Evolutionary conservation across 2,329 filamentous ascomycete genomes (phyloP), one percentile per base, ranked within the genome.

Genomic region (Colletotrichum tanaceti): DNA sequence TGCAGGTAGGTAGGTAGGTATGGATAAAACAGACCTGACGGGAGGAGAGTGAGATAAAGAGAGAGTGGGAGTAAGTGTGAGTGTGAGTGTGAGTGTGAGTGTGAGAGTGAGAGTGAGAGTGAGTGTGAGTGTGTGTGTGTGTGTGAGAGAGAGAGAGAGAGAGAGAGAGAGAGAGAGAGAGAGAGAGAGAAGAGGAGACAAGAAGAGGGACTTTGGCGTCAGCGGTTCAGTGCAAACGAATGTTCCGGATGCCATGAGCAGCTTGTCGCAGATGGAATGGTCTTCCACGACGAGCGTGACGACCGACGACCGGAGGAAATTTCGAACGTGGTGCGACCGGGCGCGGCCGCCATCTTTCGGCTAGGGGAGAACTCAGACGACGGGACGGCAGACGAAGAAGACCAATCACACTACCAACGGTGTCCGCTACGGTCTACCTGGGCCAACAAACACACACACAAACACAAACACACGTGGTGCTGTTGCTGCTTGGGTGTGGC

Each of bases 261-360:
- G 57, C 1, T 20, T 32, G 39, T 67, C 59, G 59, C 53, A 68
- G 60, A 68, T 58, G 22, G 6, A 35, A 47, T 47, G 52, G 46
- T 39, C 20, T 20, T 44, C 10, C 28, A 6, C 5, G 28, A n/a
- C 28, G 20, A 52, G 10, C 47, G n/a, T n/a, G n/a, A n/a, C 14
- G 18, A 20, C 20, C n/a, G n/a, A n/a, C n/a, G n/a, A n/a, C n/a
- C n/a, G 28, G 38, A 11, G 20, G 20, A 16, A 11, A n/a, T n/a
- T 24, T 20, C 32, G 22, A 4, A 11, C 20, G 16, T 47, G 47
- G 63, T 53, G 44, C 16, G n/a, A 22, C 18, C 59, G 44, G 53
- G 28, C 28, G 28, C n/a, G n/a, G 28, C 28, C 53, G 60, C 22
- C 64, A 24, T 46, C n/a, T 20, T 28, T 46, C 46, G 39, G 32